Evolutionary conservation across 2,329 filamentous ascomycete genomes (phyloP), one percentile per base, ranked within the genome.

Genomic region (Cordyceps farinosa): DNA sequence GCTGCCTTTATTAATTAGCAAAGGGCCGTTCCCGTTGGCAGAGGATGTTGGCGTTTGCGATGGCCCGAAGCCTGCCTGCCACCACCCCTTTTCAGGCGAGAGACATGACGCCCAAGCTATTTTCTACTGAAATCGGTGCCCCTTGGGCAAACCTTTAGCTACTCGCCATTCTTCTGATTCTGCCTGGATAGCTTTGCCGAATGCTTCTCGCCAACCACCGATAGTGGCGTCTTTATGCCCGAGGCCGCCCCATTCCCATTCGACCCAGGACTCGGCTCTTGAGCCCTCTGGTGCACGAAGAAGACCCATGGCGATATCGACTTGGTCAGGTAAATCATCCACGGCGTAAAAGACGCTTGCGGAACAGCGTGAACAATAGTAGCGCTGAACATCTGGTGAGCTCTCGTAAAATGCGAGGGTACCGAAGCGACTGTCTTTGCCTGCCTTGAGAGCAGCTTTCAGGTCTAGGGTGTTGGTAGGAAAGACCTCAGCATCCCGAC

Each of bases 301-400:
- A 4, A 83, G 63, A 0, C 80, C 81, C 3, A 81, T 65, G 0
- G 79, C 76, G 1, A 84, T 62, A 51, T 82, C 78, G 1, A 82
- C 70, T 8, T 79, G 65, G 0, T 77, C 71, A 0, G 76, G 72
- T 2, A 77, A 70, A 4, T 73, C 69, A 17, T 80, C 76, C 0
- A 68, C 68, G 0, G 76, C 74, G 63, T 80, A 84, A 61, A 84
- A 82, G 0, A 82, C 72, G 11, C 67, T 70, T 0, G 81, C 80
- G 0, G 79, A 80, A 69, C 82, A 84, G 1, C 66, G 71, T 0
- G 74, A 75, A 69, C 81, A 84, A 64, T 80, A 83, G 64, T 81
- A 83, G 1, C 81, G 71, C 62, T 80, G 75, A 0, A 81, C 78
- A 15, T 74, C 75, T 0, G 75, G 69, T 0, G 79, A 81, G 54